A percentile compares a stretch with the other conserved stretches of the same genome.
Evolutionary conservation across 768 basidiomycete genomes (phyloP).

Genomic region (Wakefieldia striispora): DNA sequence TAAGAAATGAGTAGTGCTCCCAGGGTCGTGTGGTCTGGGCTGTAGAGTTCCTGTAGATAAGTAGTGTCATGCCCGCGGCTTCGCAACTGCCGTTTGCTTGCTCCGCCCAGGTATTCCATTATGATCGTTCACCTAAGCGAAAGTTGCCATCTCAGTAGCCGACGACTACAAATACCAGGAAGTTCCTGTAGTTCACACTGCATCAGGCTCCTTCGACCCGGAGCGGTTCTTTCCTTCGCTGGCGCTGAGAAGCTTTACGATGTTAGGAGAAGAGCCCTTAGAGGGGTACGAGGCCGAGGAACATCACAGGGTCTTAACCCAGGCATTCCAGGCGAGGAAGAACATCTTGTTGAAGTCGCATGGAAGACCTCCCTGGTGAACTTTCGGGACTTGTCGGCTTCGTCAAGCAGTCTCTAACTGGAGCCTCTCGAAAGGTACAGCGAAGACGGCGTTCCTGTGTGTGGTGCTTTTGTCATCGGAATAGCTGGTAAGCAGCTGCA

Average conservation of each 20-base stretch:
- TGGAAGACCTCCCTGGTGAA: constrained; percentile 81
- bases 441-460: constrained; percentile 65
- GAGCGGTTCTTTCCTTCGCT: not conserved
- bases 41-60: not conserved
- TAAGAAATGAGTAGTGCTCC: constrained; percentile 3
- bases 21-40: not conserved
- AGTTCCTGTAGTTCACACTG: not conserved
- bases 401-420: constrained; percentile 10
- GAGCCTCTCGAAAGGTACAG: constrained; percentile 57
- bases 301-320: constrained; percentile 12
- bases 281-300: constrained; percentile 23
- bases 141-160: constrained; percentile 19
- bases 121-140: constrained; percentile 1
- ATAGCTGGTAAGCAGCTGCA: constrained; percentile 62
- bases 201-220: not conserved
- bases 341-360: constrained; percentile 82
- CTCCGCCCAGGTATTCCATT: constrained; percentile 1
- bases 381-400: constrained; percentile 8
- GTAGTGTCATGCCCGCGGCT: not conserved
- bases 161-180: constrained; percentile 31
- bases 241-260: constrained; percentile 4
- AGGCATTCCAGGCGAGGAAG: constrained; percentile 43
- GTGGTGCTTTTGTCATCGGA: constrained; percentile 80
- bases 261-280: constrained; percentile 28
- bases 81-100: not conserved